These are phyloP conservation scores for Alternaria brassicicola DNA, from an alignment of 2,329 filamentous ascomycete genomes.

Conservation along the genomic window DNA sequence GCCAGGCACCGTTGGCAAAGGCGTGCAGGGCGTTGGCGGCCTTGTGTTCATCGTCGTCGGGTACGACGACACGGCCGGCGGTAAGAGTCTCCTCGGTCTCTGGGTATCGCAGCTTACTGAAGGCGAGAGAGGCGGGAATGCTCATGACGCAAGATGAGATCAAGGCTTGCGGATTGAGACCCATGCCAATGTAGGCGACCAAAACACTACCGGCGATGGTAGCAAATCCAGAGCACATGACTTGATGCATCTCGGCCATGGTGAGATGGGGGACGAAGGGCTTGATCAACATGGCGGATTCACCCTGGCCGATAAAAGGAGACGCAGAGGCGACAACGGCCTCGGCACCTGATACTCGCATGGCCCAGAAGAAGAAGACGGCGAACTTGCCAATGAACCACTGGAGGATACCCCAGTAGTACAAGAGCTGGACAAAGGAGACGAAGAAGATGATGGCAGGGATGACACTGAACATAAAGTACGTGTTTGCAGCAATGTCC, in stretches of 20 bases:
- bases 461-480: conserved; percentile 81
- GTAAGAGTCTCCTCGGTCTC: conserved; percentile 88
- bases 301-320: conserved; percentile 92
- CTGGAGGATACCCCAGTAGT: conserved; percentile 80
- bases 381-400: conserved; percentile 91
- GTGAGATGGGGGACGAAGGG: conserved; percentile 88
- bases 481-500: conserved; percentile 54
- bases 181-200: conserved; percentile 82
- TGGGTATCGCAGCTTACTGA: conserved; percentile 88
- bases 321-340: conserved; percentile 93
- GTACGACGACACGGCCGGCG: conserved; percentile 78
- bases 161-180: conserved; percentile 81
- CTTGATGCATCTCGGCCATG: conserved; percentile 84
- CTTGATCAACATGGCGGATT: conserved; percentile 89
- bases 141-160: conserved; percentile 95
- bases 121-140: conserved; percentile 86
- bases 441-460: conserved; percentile 97
- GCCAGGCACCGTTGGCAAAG: conserved; percentile 82
- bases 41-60: conserved; percentile 76
- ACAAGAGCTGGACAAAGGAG: conserved; percentile 84
- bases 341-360: conserved; percentile 87
- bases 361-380: conserved; percentile 87
- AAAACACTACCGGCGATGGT: conserved; percentile 90
- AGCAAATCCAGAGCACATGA: conserved; percentile 91
- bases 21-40: conserved; percentile 84